A percentile compares a stretch with the other conserved stretches of the same genome.
These are phyloP conservation scores for Eimeria acervulina DNA, from an alignment of 169 alveolate genomes.

Conservation along the genomic window DNA sequence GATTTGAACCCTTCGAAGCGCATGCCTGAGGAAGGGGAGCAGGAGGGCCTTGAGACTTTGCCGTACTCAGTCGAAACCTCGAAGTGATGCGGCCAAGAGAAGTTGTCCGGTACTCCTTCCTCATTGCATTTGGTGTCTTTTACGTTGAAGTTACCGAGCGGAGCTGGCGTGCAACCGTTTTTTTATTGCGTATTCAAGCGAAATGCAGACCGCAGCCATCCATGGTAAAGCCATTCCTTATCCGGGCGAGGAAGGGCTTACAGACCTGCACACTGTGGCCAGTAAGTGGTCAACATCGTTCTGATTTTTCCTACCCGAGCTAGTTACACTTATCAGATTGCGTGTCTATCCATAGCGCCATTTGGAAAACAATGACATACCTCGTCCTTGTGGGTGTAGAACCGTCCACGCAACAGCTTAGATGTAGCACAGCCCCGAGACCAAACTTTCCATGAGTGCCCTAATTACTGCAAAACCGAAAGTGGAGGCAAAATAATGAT, in stretches of 20 bases:
- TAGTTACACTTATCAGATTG: not conserved
- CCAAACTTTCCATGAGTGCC: not conserved
- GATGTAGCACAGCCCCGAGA: not conserved
- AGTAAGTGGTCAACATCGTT: not conserved
- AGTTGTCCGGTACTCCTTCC: not conserved
- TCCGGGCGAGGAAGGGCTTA: not conserved
- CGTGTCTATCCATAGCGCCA: too few species aligned
- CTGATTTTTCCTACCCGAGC: not conserved
- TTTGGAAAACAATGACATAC: not conserved
- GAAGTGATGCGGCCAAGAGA: not conserved
- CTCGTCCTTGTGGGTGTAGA: not conserved
- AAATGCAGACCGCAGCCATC: not conserved
- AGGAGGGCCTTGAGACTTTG: not conserved
- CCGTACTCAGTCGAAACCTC: not conserved
- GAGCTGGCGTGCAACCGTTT: not conserved
- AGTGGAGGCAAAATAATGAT: not conserved
- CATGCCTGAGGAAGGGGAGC: not conserved
- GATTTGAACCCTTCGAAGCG: not conserved
- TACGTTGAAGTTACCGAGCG: not conserved
- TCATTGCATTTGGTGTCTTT: not conserved
- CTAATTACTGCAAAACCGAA: not conserved
- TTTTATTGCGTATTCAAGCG: not conserved
- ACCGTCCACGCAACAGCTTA: not conserved
- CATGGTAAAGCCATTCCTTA: not conserved
- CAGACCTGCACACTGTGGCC: not conserved